Conservation (phyloP, 805 yeast species). For the Candida bentonensis region DNA sequence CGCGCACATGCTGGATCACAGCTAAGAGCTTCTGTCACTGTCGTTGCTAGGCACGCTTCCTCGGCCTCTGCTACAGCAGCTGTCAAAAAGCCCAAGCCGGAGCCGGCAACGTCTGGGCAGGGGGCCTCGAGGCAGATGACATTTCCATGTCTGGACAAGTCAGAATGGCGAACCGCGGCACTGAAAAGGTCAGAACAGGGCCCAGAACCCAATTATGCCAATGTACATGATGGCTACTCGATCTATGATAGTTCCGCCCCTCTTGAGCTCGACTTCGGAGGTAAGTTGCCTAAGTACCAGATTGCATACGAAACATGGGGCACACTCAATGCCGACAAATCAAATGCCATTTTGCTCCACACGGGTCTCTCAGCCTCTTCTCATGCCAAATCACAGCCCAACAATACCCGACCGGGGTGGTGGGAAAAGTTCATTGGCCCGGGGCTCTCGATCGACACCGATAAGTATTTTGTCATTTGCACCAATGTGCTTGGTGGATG, state of each 20-base stretch:
- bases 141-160: conserved; percentile 76
- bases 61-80: too few relatives aligned
- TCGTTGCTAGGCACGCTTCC: not conserved
- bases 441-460: conserved; percentile 60
- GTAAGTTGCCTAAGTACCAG: conserved; percentile 53
- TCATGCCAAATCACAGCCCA: conserved; percentile 71
- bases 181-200: conserved; percentile 37
- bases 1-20: too few relatives aligned
- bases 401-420: conserved; percentile 73
- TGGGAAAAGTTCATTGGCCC: conserved; percentile 94
- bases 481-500: conserved; percentile 92
- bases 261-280: conserved; percentile 69
- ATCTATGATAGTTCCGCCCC: conserved; percentile 45
- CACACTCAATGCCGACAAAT: conserved; percentile 38
- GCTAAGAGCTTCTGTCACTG: too few relatives aligned
- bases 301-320: conserved; percentile 97
- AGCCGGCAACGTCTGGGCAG: not conserved
- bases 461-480: conserved; percentile 70
- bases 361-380: conserved; percentile 91
- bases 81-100: too few relatives aligned
- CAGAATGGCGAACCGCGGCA: conserved; percentile 34
- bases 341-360: conserved; percentile 69
- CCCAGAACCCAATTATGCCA: conserved; percentile 55
- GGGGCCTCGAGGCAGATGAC: conserved; percentile 29
- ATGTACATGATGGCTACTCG: conserved; percentile 56